phyloP scores from a whole-genome alignment of 352 stramenopile genomes.

The Phytophthora cactorum region DNA sequence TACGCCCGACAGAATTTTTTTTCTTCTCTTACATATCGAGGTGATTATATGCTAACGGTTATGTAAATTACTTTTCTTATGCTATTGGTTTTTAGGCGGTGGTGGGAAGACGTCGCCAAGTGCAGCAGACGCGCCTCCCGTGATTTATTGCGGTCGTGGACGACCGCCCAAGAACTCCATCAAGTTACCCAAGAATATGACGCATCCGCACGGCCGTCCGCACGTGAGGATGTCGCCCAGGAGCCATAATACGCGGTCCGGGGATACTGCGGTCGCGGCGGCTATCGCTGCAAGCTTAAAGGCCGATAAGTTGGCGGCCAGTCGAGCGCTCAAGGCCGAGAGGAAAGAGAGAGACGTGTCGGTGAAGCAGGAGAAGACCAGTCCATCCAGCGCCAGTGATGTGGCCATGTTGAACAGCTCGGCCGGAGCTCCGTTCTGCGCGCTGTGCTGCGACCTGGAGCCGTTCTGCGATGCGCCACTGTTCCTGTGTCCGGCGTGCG shows the following conservation, averaged over 20 bases:
- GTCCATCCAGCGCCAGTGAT: constrained; percentile 73
- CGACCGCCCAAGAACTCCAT: constrained; percentile 54
- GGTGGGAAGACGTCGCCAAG: constrained; percentile 30
- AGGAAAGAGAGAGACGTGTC: constrained; percentile 21
- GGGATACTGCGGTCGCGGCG: constrained; percentile 23
- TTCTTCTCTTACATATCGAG: constrained; percentile 2
- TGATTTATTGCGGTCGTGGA: constrained; percentile 49
- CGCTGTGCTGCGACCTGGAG: constrained; percentile 70
- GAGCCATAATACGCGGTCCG: constrained; percentile 32
- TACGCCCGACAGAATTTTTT: constrained; percentile 17
- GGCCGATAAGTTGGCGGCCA: constrained; percentile 12
- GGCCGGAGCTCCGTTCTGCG: constrained; percentile 59
- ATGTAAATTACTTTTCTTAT: constrained; percentile 11
- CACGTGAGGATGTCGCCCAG: constrained; percentile 32
- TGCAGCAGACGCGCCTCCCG: constrained; percentile 24
- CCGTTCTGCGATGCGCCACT: constrained; percentile 52
- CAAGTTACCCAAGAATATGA: constrained; percentile 38
- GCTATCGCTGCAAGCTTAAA: constrained; percentile 23
- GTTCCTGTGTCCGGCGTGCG: constrained; percentile 78
- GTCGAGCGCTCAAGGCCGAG: constrained; percentile 20
- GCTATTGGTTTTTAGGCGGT: constrained; percentile 11
- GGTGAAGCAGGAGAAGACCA: constrained; percentile 54
- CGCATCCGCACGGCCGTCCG: constrained; percentile 16
- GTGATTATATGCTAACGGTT: constrained; percentile 9
- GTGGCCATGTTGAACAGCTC: constrained; percentile 50